Evolutionary conservation across 345 rosid species (phyloP).

Genomic region (Pistacia vera): DNA sequence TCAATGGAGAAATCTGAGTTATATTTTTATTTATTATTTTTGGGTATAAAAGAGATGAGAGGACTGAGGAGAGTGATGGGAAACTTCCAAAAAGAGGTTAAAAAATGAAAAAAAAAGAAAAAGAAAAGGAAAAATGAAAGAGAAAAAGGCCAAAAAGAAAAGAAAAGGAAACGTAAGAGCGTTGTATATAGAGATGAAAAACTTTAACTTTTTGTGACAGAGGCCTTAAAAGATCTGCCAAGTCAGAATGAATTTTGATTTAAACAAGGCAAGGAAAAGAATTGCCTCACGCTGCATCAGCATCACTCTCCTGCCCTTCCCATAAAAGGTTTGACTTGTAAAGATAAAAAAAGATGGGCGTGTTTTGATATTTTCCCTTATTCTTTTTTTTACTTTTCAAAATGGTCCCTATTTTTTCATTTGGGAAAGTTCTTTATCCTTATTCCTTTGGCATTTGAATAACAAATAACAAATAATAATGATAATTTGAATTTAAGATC

Average conservation of each 20-base stretch:
- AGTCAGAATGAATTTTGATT: slow-evolving; percentile 17
- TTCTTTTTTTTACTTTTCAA: background rate
- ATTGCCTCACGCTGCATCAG: background rate
- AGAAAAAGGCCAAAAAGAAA: slow-evolving; percentile 24
- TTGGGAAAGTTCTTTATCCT: background rate
- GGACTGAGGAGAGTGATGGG: slow-evolving; percentile 17
- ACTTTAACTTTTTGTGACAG: slow-evolving; percentile 9
- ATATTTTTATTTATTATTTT: too few relatives aligned
- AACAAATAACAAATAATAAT: too few relatives aligned
- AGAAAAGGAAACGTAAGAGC: slow-evolving; percentile 23
- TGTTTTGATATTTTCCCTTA: background rate
- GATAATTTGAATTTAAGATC: too few relatives aligned
- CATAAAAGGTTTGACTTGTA: slow-evolving; percentile 58
- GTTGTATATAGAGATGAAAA: background rate
- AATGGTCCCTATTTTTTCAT: background rate
- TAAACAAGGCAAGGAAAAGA: slow-evolving; percentile 24
- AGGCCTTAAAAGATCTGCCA: slow-evolving; percentile 23
- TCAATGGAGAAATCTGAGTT: too few relatives aligned
- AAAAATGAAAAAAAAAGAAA: background rate
- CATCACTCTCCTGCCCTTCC: background rate
- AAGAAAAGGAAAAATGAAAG: slow-evolving; percentile 14
- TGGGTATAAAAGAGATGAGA: background rate
- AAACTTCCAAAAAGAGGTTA: slow-evolving; percentile 45
- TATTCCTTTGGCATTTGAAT: too few relatives aligned
- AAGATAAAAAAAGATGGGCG: slow-evolving; percentile 3